phyloP scores from a whole-genome alignment of 495 filamentous ascomycete genomes.

The Penicillium taxi region DNA sequence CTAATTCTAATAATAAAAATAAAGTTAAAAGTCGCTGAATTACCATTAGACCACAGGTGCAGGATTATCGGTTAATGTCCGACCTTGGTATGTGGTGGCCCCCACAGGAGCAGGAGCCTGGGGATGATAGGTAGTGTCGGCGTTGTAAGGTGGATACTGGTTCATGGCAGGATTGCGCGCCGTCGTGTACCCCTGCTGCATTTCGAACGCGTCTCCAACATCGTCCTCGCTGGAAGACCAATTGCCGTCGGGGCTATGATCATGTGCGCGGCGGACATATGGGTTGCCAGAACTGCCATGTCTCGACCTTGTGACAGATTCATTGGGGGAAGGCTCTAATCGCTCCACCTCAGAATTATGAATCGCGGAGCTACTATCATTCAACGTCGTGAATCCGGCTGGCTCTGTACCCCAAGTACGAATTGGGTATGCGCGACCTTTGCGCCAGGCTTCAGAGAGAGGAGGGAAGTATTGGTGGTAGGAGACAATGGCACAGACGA shows the following conservation, averaged over 20 bases:
- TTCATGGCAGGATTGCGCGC: conserved; percentile 18
- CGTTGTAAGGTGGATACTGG: conserved; percentile 19
- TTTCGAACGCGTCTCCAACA: conserved; percentile 32
- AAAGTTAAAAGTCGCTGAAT: neutral
- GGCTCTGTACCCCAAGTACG: conserved; percentile 48
- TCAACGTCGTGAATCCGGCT: conserved; percentile 3
- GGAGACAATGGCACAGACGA: conserved; percentile 37
- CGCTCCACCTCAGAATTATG: conserved; percentile 30
- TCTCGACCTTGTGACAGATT: neutral
- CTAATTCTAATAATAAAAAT: neutral
- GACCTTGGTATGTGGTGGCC: conserved; percentile 10
- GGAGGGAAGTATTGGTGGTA: conserved; percentile 54
- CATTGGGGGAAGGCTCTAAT: conserved; percentile 13
- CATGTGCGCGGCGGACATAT: conserved; percentile 23
- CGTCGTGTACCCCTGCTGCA: conserved; percentile 31
- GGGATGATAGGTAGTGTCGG: conserved; percentile 15
- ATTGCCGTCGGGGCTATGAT: conserved; percentile 28
- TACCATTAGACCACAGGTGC: conserved; percentile 10
- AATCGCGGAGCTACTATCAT: conserved; percentile 25
- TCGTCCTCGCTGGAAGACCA: conserved; percentile 42
- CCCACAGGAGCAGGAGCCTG: conserved; percentile 7
- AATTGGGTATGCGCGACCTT: conserved; percentile 56
- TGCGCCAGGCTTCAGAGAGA: conserved; percentile 46
- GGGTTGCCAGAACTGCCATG: conserved; percentile 13
- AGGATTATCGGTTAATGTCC: conserved; percentile 18